Percentiles rank a stretch among this genome's conserved stretches.
phyloP scores from a whole-genome alignment of 139 green algal genomes.

The Volvox reticuliferus region DNA sequence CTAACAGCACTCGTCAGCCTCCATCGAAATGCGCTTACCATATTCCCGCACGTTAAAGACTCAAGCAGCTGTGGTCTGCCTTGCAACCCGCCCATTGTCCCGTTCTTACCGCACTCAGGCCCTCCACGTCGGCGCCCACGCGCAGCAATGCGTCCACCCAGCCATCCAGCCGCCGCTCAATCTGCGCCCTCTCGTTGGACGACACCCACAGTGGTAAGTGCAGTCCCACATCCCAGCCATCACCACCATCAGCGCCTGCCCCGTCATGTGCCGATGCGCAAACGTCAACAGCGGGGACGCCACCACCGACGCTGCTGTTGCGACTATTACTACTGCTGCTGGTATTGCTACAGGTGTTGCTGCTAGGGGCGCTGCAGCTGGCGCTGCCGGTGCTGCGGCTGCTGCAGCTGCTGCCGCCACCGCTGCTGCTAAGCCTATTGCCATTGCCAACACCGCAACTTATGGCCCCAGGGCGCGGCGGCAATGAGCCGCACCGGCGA shows the following conservation, averaged over 20 bases:
- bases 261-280: no score
- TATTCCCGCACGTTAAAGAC: no score
- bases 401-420: not conserved
- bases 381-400: slow-evolving; percentile 1
- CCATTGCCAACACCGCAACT: not conserved
- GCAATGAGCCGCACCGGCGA: not conserved
- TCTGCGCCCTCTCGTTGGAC: slow-evolving; percentile 76
- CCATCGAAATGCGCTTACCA: no score
- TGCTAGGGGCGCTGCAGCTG: slow-evolving; percentile 1
- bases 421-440: not conserved
- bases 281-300: not conserved
- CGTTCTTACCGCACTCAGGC: slow-evolving; percentile 46
- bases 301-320: not conserved
- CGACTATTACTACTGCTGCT: not conserved
- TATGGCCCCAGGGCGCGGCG: not conserved
- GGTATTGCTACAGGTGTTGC: not conserved
- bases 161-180: slow-evolving; percentile 79
- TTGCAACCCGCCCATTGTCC: no score
- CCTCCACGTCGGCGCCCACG: slow-evolving; percentile 60
- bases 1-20: no score
- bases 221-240: slow-evolving; percentile 67
- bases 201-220: slow-evolving; percentile 93
- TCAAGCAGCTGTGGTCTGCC: no score
- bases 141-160: slow-evolving; percentile 81
- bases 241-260: not conserved